Evolutionary conservation across 169 alveolate genomes (phyloP), one percentile per base, ranked within the genome.

Genomic region (Miamiensis avidus): DNA sequence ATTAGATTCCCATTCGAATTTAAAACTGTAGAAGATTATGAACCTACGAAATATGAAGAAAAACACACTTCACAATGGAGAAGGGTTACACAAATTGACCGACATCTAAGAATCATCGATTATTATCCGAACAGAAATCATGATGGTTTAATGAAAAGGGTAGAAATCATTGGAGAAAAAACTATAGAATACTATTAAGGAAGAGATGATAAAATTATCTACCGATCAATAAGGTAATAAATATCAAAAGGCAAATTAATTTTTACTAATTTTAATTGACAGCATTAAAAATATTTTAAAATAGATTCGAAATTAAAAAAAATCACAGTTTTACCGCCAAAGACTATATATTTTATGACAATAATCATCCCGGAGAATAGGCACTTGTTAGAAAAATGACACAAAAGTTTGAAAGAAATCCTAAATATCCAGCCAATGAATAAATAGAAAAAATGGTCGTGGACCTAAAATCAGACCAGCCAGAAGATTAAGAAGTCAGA

Each of bases 81-180:
- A 84, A 82, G 89, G 85, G 84, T 93, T 16, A 90, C 90, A 65
- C 89, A 93, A 72, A 89, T 93, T 25, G 96, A 95, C n/a, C 93
- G 94, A 30, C 85, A 90, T 73, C 27, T 75, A 33, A 88, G 92
- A 73, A 86, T 87, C 64, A 89, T 90, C 65, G 74, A 82, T 34
- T 95, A 84, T 86, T 95, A 95, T 77, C 97, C 94, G 64, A 95
- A 91, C 29, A 87, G 95, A 64, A 90, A 93, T 75, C 92, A 90
- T 78, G 95, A 93, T 81, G 96, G 96, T 0, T 82, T 94, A 31
- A 92, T 94, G 28, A 86, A 91, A 74, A 83, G 97, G 85, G 94
- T 89, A 27, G 96, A 95, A 88, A 64, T 82, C 26, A 91, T 92
- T 34, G 97, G 96, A 29, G 83, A 87, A 34, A 93, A 95, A 84